These are phyloP conservation scores for Xylaria acuta DNA, from an alignment of 495 filamentous ascomycete genomes.

Conservation along the genomic window DNA sequence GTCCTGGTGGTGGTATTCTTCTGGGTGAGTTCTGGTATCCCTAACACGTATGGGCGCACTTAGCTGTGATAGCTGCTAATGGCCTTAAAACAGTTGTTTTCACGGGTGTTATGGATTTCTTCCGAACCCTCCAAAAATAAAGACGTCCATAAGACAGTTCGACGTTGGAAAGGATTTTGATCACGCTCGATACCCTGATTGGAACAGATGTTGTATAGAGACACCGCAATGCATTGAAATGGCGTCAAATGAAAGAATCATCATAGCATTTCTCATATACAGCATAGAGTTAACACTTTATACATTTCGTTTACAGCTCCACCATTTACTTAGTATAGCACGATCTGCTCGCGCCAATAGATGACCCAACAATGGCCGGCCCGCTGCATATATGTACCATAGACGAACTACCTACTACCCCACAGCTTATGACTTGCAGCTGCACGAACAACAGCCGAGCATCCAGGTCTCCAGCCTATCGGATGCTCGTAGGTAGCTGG, in stretches of 20 bases:
- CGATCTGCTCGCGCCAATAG: neutral
- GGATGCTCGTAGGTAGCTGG: neutral
- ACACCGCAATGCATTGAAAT: conserved; percentile 15
- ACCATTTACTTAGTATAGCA: neutral
- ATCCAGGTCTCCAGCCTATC: conserved; percentile 3
- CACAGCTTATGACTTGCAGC: conserved; percentile 20
- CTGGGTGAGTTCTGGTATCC: conserved; percentile 26
- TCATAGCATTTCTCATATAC: conserved; percentile 6
- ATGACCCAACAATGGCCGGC: neutral
- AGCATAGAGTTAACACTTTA: conserved; percentile 9
- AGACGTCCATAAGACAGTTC: neutral
- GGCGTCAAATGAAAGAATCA: conserved; percentile 16
- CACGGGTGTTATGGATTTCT: conserved; percentile 93
- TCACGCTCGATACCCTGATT: conserved; percentile 26
- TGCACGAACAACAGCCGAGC: conserved; percentile 2
- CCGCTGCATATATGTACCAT: conserved; percentile 2
- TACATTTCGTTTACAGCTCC: neutral
- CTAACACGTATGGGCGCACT: conserved; percentile 8
- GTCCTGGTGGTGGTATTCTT: conserved; percentile 71
- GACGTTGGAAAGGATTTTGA: neutral
- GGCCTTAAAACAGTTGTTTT: conserved; percentile 73
- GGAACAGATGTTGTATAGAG: conserved; percentile 19
- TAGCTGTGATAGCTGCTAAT: conserved; percentile 33
- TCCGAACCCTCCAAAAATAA: conserved; percentile 41
- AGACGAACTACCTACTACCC: neutral